These are phyloP conservation scores for Fusarium siculi DNA, from an alignment of 2,329 filamentous ascomycete species.

Conservation along the genomic window DNA sequence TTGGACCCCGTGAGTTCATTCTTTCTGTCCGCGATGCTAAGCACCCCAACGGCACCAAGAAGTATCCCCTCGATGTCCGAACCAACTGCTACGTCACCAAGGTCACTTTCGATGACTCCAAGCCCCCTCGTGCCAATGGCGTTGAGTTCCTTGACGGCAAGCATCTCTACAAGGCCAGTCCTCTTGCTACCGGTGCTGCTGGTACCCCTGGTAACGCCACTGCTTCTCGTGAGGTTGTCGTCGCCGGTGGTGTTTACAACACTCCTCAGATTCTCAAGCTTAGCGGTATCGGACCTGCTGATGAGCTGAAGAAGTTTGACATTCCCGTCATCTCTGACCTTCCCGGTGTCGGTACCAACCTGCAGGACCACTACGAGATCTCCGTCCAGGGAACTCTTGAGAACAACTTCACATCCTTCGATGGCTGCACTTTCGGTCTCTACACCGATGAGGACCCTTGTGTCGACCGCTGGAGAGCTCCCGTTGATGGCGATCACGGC, in stretches of 20 bases:
- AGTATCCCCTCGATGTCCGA: conserved; percentile 36
- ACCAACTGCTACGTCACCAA: conserved; percentile 49
- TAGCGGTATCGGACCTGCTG: conserved; percentile 59
- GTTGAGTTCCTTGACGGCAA: conserved; percentile 47
- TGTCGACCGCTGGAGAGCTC: conserved; percentile 48
- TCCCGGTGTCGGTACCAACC: conserved; percentile 67
- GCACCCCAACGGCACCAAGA: conserved; percentile 29
- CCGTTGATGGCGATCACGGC: conserved; percentile 44
- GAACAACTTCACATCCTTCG: conserved; percentile 43
- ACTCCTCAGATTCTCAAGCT: conserved; percentile 63
- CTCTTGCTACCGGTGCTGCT: conserved; percentile 14
- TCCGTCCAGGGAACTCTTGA: conserved; percentile 46
- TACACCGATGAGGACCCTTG: conserved; percentile 50
- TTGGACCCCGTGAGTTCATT: conserved; percentile 66
- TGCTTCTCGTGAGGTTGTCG: conserved; percentile 58
- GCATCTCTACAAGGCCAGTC: conserved; percentile 37
- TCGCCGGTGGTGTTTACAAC: conserved; percentile 61
- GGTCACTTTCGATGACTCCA: conserved; percentile 49
- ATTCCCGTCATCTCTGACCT: conserved; percentile 59
- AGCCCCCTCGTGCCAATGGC: conserved; percentile 46
- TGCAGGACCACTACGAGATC: conserved; percentile 64
- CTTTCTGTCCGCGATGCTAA: conserved; percentile 45
- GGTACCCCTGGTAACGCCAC: conserved; percentile 33
- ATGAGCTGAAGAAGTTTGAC: conserved; percentile 54
- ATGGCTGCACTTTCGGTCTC: conserved; percentile 48